Percentiles rank a stretch among this genome's conserved stretches.
Conservation (phyloP, 2,329 filamentous ascomycete genomes). For the Cladosporium colombiae region DNA sequence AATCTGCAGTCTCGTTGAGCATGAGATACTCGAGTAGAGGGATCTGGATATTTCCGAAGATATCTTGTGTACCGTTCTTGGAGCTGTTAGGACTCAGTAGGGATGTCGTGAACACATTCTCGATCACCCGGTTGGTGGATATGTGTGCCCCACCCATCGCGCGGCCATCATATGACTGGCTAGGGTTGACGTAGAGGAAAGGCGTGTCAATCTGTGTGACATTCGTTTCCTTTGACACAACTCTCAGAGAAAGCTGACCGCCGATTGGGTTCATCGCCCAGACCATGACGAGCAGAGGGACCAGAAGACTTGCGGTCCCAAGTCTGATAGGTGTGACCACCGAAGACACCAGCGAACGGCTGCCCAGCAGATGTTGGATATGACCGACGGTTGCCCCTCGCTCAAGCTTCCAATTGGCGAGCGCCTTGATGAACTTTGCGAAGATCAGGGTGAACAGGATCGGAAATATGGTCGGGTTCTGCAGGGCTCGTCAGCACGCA, state of each 20-base stretch:
- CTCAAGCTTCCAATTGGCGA: not conserved
- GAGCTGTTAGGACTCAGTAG: not conserved
- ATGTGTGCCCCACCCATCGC: too few relatives aligned
- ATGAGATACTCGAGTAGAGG: not conserved
- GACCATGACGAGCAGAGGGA: not conserved
- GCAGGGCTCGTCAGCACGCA: not conserved
- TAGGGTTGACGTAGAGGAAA: not conserved
- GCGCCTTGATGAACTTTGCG: not conserved
- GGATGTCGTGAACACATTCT: not conserved
- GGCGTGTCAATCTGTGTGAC: not conserved
- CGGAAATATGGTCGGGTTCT: not conserved
- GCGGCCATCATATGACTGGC: not conserved
- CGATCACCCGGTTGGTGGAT: not conserved
- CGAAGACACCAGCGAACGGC: not conserved
- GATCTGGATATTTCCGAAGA: not conserved
- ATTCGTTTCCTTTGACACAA: not conserved
- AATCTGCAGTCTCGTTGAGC: not conserved
- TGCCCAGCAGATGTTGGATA: not conserved
- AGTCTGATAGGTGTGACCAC: not conserved
- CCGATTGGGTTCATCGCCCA: not conserved
- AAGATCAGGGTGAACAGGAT: not conserved
- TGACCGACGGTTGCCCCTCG: not conserved
- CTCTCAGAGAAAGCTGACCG: not conserved
- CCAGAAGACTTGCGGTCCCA: not conserved
- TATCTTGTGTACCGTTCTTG: not conserved